Evolutionary conservation across 106 monocot species (phyloP).

Genomic region (Platanthera guangdongensis): DNA sequence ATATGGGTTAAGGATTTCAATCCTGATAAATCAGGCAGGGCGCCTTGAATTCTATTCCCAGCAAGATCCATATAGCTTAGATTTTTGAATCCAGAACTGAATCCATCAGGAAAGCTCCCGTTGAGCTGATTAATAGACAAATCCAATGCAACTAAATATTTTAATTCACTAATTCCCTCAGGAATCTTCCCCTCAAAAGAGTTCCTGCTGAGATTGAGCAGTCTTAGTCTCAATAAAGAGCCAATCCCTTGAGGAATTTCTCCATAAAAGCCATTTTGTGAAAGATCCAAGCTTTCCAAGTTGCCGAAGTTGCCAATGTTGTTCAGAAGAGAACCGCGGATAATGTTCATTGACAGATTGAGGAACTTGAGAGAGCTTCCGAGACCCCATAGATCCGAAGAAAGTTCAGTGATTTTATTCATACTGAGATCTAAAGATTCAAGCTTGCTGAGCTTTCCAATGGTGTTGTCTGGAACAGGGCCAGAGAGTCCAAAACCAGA

Average conservation of each 20-base stretch:
- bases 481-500: conserved; percentile 56
- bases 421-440: conserved; percentile 57
- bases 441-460: conserved; percentile 67
- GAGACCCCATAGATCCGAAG: conserved; percentile 65
- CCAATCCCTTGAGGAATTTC: conserved; percentile 37
- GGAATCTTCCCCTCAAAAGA: conserved; percentile 43
- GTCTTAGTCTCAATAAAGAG: conserved; percentile 18
- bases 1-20: conserved; percentile 6
- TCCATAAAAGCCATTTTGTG: conserved; percentile 47
- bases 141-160: conserved; percentile 26
- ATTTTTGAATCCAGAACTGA: conserved; percentile 19
- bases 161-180: conserved; percentile 36
- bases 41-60: conserved; percentile 39
- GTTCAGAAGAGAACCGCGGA: conserved; percentile 55
- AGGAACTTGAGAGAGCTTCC: conserved; percentile 45
- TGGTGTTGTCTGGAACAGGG: conserved; percentile 64
- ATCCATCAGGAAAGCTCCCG: conserved; percentile 40
- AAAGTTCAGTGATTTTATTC: conserved; percentile 46
- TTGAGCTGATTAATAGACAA: conserved; percentile 36
- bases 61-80: conserved; percentile 37
- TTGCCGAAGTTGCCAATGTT: conserved; percentile 65
- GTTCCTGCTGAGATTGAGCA: conserved; percentile 47
- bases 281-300: conserved; percentile 60
- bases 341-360: conserved; percentile 59
- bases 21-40: conserved; percentile 38